phyloP scores from a whole-genome alignment of 139 green algal species.

The Auxenochlorella pyrenoidosa region DNA sequence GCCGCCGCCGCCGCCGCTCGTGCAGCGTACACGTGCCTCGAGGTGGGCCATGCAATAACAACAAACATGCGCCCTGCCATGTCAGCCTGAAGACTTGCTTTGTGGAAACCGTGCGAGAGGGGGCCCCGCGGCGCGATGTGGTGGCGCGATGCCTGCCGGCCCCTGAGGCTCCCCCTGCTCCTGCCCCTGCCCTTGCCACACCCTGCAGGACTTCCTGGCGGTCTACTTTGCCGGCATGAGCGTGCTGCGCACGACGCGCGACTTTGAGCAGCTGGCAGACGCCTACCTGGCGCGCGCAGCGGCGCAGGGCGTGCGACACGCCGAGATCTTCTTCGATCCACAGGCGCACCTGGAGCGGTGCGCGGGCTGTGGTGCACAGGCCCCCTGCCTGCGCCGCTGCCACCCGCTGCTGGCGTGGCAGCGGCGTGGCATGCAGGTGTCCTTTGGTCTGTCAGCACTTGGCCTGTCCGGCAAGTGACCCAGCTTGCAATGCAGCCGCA shows the following conservation, averaged over 20 bases:
- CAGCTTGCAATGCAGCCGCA: no score
- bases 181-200: background rate
- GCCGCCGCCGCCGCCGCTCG: background rate
- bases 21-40: background rate
- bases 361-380: background rate
- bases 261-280: conserved; percentile 58
- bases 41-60: background rate
- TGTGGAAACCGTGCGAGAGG: no score
- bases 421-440: background rate
- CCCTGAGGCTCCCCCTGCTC: no score
- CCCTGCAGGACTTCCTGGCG: conserved; percentile 46
- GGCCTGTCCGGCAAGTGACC: no score
- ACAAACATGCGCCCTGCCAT: background rate
- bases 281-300: conserved; percentile 53
- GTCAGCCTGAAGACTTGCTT: no score
- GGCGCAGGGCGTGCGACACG: conserved; percentile 50
- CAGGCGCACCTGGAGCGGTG: conserved; percentile 55
- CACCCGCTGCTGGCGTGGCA: background rate
- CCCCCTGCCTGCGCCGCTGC: no score
- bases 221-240: conserved; percentile 40
- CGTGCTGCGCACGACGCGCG: conserved; percentile 46
- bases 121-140: no score
- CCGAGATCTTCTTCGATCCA: conserved; percentile 72
- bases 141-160: no score
- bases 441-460: no score